Conservation (phyloP, 208 protist genomes). For the Sergeia podlipaevii region DNA sequence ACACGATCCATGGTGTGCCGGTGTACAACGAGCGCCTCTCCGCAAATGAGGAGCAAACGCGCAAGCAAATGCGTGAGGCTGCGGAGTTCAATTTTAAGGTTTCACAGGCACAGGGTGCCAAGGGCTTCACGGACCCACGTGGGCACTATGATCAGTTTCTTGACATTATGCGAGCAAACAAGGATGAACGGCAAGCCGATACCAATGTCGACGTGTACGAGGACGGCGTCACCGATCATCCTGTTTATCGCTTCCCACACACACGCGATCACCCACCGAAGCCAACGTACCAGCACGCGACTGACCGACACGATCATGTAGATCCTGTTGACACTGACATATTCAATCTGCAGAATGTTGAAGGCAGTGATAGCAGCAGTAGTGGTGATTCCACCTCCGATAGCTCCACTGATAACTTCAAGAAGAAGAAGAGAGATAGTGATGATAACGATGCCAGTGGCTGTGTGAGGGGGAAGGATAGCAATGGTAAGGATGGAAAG, state of each 20-base stretch:
- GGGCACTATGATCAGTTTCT: constrained; percentile 78
- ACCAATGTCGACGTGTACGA: constrained; percentile 59
- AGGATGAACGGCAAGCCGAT: constrained; percentile 27
- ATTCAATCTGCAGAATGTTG: constrained; percentile 20
- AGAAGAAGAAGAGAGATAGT: too few relatives aligned
- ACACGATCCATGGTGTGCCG: constrained; percentile 82
- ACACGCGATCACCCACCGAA: constrained; percentile 49
- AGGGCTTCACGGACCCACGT: constrained; percentile 80
- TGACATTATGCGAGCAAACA: constrained; percentile 57
- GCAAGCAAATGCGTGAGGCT: constrained; percentile 81
- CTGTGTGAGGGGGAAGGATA: too few relatives aligned
- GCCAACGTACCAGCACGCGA: constrained; percentile 16
- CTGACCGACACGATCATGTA: constrained; percentile 24
- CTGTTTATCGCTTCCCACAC: constrained; percentile 70
- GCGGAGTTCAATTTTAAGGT: constrained; percentile 80
- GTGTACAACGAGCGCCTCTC: constrained; percentile 81
- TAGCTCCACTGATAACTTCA: too few relatives aligned
- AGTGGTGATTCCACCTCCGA: too few relatives aligned
- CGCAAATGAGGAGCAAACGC: constrained; percentile 77
- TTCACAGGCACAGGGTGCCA: constrained; percentile 60
- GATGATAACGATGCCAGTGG: too few relatives aligned
- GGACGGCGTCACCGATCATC: constrained; percentile 36
- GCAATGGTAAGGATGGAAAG: too few relatives aligned
- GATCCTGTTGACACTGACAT: constrained; percentile 39
- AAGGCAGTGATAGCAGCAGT: not conserved